Evolutionary conservation across 257 asterid genomes (phyloP), one percentile per base, ranked within the genome.

Genomic region (Lantana camara): DNA sequence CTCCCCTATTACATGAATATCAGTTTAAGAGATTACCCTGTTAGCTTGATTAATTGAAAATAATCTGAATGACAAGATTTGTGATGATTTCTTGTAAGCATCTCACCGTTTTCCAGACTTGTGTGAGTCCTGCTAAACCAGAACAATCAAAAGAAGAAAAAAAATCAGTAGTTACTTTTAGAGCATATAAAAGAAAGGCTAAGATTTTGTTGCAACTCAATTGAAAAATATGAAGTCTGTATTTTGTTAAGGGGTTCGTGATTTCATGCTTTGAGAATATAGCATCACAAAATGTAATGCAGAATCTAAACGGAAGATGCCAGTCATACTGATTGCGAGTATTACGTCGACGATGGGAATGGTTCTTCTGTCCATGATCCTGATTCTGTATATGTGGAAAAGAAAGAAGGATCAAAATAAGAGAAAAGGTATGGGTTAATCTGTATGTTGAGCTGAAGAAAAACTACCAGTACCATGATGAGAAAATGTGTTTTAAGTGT

Each of bases 271-370:
- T 14, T n/a, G 6, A 42, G 48, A 42, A 42, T 42, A 40, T 40
- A 10, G 17, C 24, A 46, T 16, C 24, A 46, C 12, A 16, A 11
- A 46, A 3, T 16, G 4, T 61, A 30, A n/a, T 62, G 68, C 47
- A 46, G 16, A 3, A 3, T 47, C 35, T 62, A 20, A 62, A 30
- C 57, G 57, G 44, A 62, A 47, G 9, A 47, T 19, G 13, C 13
- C 54, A 47, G 44, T 61, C 10, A 47, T 11, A 30, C n/a, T 62
- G 1, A 13, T 62, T 46, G 68, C 57, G 6, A 48, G 47, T 32
- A 46, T 47, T 32, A 32, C 37, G 12, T 47, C 68, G 12, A 5
- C 16, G 23, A 19, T 7, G 23, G 51, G 51, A 45, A 16, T 47
- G 44, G 48, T 57, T 49, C 15, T 49, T 13, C 12, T 57, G 4